phyloP scores from a whole-genome alignment of 192 early-diverging fungal genomes.

The Coemansia sp. region DNA sequence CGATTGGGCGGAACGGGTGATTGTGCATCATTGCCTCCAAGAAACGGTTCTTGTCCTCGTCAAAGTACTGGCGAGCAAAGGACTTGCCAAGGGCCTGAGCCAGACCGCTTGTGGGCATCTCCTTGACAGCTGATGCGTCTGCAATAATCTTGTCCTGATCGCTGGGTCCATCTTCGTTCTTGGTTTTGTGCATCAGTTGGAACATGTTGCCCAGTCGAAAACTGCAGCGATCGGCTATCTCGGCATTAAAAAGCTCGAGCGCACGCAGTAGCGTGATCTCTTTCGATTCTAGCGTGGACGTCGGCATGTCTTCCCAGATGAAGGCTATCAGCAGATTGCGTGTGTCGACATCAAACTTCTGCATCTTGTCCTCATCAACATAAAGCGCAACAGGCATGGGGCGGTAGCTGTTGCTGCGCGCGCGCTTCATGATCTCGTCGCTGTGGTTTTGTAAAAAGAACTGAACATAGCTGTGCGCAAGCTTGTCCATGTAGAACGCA shows the following conservation, averaged over 20 bases:
- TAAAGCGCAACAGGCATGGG: constrained; percentile 49
- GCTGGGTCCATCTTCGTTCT: constrained; percentile 23
- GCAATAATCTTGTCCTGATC: constrained; percentile 13
- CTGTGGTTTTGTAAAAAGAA: constrained; percentile 30
- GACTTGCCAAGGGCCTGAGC: constrained; percentile 33
- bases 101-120: constrained; percentile 16
- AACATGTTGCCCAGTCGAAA: constrained; percentile 18
- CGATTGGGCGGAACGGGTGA: constrained; percentile 49
- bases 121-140: constrained; percentile 5
- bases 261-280: constrained; percentile 44
- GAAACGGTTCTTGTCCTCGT: constrained; percentile 15
- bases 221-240: constrained; percentile 36
- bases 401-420: constrained; percentile 14
- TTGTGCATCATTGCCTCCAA: constrained; percentile 51
- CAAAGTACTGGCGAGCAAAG: constrained; percentile 46
- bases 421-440: constrained; percentile 32
- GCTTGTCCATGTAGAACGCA: constrained; percentile 36
- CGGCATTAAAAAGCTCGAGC: constrained; percentile 40
- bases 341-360: constrained; percentile 30
- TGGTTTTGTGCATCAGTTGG: constrained; percentile 15
- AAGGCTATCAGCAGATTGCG: constrained; percentile 25
- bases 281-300: constrained; percentile 24
- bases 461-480: constrained; percentile 23
- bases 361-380: constrained; percentile 25
- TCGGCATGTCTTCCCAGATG: constrained; percentile 47